phyloP scores from a whole-genome alignment of 2,329 filamentous ascomycete genomes.

The Trichoderma polysporum region DNA sequence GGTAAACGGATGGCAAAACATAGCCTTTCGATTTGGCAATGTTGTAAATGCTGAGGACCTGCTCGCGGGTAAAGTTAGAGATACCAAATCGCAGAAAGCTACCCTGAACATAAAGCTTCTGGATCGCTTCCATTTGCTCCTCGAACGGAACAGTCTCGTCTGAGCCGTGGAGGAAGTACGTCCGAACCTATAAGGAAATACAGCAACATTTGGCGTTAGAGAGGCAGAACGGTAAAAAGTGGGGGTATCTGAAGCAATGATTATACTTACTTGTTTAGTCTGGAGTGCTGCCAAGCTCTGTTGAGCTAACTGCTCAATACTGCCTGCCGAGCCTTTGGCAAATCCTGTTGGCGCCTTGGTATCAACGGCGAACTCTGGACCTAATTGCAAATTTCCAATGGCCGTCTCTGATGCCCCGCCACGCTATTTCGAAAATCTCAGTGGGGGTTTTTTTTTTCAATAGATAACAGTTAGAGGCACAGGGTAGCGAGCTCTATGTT shows the following conservation, averaged over 20 bases:
- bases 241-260: too few species aligned
- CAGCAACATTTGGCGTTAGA: background rate
- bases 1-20: slow-evolving; percentile 45
- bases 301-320: slow-evolving; percentile 12
- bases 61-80: slow-evolving; percentile 43
- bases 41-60: slow-evolving; percentile 39
- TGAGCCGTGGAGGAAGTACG: slow-evolving; percentile 65
- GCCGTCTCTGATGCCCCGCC: slow-evolving; percentile 6
- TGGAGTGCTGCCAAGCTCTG: slow-evolving; percentile 5
- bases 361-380: slow-evolving; percentile 4
- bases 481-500: background rate
- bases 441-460: background rate
- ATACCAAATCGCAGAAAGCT: slow-evolving; percentile 44
- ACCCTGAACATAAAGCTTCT: slow-evolving; percentile 58
- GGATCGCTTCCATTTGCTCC: slow-evolving; percentile 59
- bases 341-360: slow-evolving; percentile 17
- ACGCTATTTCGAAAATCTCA: background rate
- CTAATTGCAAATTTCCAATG: background rate
- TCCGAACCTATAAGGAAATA: slow-evolving; percentile 25
- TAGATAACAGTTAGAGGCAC: background rate
- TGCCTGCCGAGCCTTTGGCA: background rate
- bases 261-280: background rate
- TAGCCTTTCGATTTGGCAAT: slow-evolving; percentile 39
- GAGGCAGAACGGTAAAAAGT: background rate
- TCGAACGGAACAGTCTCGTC: slow-evolving; percentile 51